Conservation (phyloP, 345 rosid genomes). For the Salix purpurea region DNA sequence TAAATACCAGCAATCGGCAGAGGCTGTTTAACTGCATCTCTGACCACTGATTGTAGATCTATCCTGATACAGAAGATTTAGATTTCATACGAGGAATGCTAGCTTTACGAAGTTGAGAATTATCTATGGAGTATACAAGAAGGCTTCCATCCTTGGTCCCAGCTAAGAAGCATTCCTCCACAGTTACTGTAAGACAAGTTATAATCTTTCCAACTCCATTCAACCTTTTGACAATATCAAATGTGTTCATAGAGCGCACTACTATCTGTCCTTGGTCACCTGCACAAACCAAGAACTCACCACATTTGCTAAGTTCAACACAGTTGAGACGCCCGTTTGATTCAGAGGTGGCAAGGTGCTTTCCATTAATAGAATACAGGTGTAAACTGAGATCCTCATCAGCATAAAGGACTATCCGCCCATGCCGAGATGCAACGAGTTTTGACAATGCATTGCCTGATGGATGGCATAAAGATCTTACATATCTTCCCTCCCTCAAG, state of each 20-base stretch:
- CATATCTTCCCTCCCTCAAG: slow-evolving; percentile 80
- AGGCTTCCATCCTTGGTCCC: slow-evolving; percentile 93
- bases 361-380: slow-evolving; percentile 87
- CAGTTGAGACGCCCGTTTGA: slow-evolving; percentile 91
- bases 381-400: slow-evolving; percentile 89
- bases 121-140: slow-evolving; percentile 89
- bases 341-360: slow-evolving; percentile 81
- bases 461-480: slow-evolving; percentile 82
- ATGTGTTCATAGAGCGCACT: slow-evolving; percentile 87
- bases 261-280: slow-evolving; percentile 95
- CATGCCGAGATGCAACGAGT: slow-evolving; percentile 83
- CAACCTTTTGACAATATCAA: slow-evolving; percentile 69
- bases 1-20: slow-evolving; percentile 3
- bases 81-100: slow-evolving; percentile 46
- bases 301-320: slow-evolving; percentile 79
- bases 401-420: slow-evolving; percentile 69
- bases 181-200: slow-evolving; percentile 73
- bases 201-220: slow-evolving; percentile 77
- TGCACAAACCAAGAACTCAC: slow-evolving; percentile 83
- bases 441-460: slow-evolving; percentile 77
- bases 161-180: slow-evolving; percentile 88
- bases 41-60: slow-evolving; percentile 16
- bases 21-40: slow-evolving; percentile 6
- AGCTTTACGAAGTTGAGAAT: slow-evolving; percentile 58
- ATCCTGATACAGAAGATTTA: slow-evolving; percentile 38